Percentiles rank a stretch among this genome's conserved stretches.
Conservation (phyloP, 139 green algal species). For the Nannochloris sp. region DNA sequence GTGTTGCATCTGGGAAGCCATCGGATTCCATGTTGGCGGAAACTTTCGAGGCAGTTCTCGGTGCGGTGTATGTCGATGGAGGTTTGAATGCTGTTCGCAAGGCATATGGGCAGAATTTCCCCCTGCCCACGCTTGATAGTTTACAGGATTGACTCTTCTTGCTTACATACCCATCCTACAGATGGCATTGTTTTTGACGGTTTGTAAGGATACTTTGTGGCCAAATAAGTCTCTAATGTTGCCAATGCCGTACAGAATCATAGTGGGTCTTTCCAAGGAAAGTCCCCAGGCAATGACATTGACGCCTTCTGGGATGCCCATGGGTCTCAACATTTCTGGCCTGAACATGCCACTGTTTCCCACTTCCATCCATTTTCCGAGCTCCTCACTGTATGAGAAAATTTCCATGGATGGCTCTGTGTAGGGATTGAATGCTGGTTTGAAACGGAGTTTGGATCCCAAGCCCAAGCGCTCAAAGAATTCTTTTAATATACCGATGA, state of each 20-base stretch:
- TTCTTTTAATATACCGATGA: slow-evolving; percentile 78
- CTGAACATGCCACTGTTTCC: slow-evolving; percentile 95
- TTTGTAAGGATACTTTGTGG: slow-evolving; percentile 68
- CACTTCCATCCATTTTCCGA: slow-evolving; percentile 98
- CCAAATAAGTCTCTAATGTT: slow-evolving; percentile 99
- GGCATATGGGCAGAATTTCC: slow-evolving; percentile 1
- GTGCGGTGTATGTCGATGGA: slow-evolving; percentile 9
- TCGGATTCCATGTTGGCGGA: slow-evolving; percentile 13
- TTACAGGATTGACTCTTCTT: neutral
- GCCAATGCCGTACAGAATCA: slow-evolving; percentile 98
- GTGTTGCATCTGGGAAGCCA: neutral
- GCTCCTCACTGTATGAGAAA: slow-evolving; percentile 90
- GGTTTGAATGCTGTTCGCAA: slow-evolving; percentile 4
- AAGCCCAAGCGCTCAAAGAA: slow-evolving; percentile 96
- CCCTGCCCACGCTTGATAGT: neutral
- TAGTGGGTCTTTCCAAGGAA: slow-evolving; percentile 83
- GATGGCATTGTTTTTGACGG: slow-evolving; percentile 90
- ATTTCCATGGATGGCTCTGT: slow-evolving; percentile 99
- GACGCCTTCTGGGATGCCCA: slow-evolving; percentile 94
- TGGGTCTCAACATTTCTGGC: slow-evolving; percentile 96
- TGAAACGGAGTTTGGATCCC: slow-evolving; percentile 88
- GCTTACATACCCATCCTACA: slow-evolving; percentile 78
- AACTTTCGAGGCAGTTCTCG: slow-evolving; percentile 12
- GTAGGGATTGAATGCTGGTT: slow-evolving; percentile 99
- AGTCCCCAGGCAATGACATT: slow-evolving; percentile 98